Evolutionary conservation across 208 protist genomes (phyloP), one percentile per base, ranked within the genome.

Genomic region (Acanthamoeba healyi): DNA sequence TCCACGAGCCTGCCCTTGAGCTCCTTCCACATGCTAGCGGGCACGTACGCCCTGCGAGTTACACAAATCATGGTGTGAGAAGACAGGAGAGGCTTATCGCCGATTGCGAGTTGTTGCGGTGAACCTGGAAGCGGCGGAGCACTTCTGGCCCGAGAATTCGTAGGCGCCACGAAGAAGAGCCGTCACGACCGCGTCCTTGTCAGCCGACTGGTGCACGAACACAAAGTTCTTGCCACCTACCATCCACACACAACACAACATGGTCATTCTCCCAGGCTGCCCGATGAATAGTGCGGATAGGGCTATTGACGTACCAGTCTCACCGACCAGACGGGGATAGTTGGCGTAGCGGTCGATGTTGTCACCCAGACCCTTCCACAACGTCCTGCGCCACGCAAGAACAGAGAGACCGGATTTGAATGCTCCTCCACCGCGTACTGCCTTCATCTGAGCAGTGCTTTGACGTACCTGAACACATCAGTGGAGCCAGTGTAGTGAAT

Each of bases 121-220:
- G 61, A 6, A 34, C 61, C 61, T 79, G n/a, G 94, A 96, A 72
- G 87, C 94, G 19, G 97, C 97, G 19, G 96, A 99, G 97, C 99
- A 99, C 97, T 99, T 99, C 97, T 99, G 99, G 34, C 99, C 99
- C 94, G 99, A 98, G 94, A 97, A 99, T 96, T 99, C 99, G 96
- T 99, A 99, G 17, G 99, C 97, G 17, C 96, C 98, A 61, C 99
- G 98, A 0, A 99, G 46, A 7, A 98, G 99, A 46, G 94, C 70
- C 54, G 98, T 97, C 0, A 98, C 97, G 40, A 98, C 97, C 15
- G 96, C 94, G 79, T 97, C 97, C 51, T 99, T 54, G 94, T 99
- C 97, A 26, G 98, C 97, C 29, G 97, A 97, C 17, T 97, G 96
- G 96, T 99, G 99, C 22, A 99, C 92, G 15, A 99, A 95, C 94